Base-by-base conservation (phyloP, 306 rosid genomes). In the Lablab purpureus region DNA sequence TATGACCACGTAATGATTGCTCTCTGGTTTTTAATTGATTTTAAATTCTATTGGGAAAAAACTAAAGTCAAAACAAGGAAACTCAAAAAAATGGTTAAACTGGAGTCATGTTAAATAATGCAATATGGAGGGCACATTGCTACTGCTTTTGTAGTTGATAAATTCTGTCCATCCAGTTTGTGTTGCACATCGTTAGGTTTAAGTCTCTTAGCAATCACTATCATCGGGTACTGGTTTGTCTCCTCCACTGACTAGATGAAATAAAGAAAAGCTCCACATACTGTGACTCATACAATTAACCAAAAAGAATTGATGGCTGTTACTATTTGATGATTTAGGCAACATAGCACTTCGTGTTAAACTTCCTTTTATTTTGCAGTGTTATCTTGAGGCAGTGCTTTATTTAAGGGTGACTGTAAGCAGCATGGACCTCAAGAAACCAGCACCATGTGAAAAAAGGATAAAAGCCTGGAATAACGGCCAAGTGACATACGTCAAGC, bases 81-180 rank as follows among this genome's bases (percentile, higher is more conserved):
- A 63, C 17, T 7, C 30, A 47, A 54, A 30, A 2, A 47, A 45
- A 14, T 40, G 8, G 62, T 36, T 52, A 74, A 71, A 60, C 62
- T 78, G 75, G 80, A 74, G 41, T 37, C 66, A 17, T 74, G 50
- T 60, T 60, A 46, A 70, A 85, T 79, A 85, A 79, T 76, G 84
- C 85, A 75, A 80, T 21, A 52, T 80, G 78, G 46, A 79, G 74
- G 65, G 84, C 49, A 63, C 69, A 70, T 15, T 78, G 71, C 22
- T 71, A 17, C 54, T 76, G 54, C 83, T 80, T 82, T 76, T 65
- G 36, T 46, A 52, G 77, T 63, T 67, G 40, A 86, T 64, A 43
- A 75, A 67, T 80, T 73, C 30, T 83, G 73, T 67, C 85, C 85
- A 77, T 81, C 81, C 76, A 86, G 75, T 80, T 76, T 79, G 84